A percentile compares a stretch with the other conserved stretches of the same genome.
These are phyloP conservation scores for Umbellularia californica DNA, from an alignment of 164 flowering plant species.

Conservation along the genomic window DNA sequence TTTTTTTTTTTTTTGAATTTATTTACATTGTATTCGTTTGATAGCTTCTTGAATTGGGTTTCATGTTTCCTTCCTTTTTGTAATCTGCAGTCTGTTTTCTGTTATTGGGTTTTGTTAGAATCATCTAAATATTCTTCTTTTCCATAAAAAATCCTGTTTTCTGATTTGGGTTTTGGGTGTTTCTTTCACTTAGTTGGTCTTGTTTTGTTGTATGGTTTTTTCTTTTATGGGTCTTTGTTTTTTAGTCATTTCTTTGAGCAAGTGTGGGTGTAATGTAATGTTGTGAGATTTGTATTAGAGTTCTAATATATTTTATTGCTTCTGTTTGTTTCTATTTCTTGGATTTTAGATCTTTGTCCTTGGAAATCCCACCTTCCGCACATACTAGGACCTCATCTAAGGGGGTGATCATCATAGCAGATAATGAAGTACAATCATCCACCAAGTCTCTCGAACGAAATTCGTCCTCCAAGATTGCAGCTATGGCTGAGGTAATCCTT, in stretches of 20 bases:
- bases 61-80: not conserved
- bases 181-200: not conserved
- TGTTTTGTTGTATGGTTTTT: not conserved
- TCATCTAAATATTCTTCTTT: not conserved
- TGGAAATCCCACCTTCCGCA: slow-evolving; percentile 10
- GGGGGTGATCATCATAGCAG: not conserved
- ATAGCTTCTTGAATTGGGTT: not conserved
- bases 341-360: slow-evolving; percentile 10
- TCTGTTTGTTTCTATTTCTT: not conserved
- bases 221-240: not conserved
- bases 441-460: slow-evolving; percentile 3
- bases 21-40: not conserved
- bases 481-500: slow-evolving; percentile 13
- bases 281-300: not conserved
- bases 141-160: not conserved
- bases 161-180: not conserved
- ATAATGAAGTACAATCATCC: not conserved
- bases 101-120: not conserved
- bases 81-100: not conserved
- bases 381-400: slow-evolving; percentile 1
- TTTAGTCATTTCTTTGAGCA: not conserved
- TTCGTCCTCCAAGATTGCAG: slow-evolving; percentile 12
- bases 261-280: not conserved
- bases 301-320: not conserved
- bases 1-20: not conserved